A percentile compares a stretch with the other conserved stretches of the same genome.
Conservation (phyloP, 768 basidiomycete species). For the Podaxis carcinomalis region DNA sequence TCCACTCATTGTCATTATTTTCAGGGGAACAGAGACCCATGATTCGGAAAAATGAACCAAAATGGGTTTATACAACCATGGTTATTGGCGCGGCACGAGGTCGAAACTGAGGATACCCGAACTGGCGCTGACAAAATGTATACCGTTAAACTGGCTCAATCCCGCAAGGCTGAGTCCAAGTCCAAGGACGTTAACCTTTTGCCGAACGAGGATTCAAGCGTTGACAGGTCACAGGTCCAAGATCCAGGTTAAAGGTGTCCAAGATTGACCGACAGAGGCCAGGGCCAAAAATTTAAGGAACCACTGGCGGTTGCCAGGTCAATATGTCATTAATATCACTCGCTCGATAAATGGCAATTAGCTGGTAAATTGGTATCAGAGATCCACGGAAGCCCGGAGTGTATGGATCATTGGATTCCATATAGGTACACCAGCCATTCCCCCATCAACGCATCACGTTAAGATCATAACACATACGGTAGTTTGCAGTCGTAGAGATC, state of each 20-base stretch:
- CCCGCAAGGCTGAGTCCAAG: too few relatives aligned
- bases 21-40: neutral
- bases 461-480: neutral
- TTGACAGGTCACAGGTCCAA: neutral
- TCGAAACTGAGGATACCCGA: neutral
- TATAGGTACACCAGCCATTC: neutral
- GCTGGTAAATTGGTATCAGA: neutral
- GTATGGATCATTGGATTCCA: neutral
- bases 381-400: constrained; percentile 5
- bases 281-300: neutral
- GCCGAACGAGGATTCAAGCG: neutral
- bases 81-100: neutral
- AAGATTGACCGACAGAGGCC: neutral
- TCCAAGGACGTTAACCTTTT: too few relatives aligned
- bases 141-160: too few relatives aligned
- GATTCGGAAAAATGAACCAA: neutral
- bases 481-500: constrained; percentile 3
- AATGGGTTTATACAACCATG: neutral
- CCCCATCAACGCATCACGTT: neutral
- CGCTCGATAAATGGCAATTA: neutral
- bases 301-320: neutral
- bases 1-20: neutral
- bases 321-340: neutral
- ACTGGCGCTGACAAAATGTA: neutral
- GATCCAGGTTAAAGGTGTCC: neutral